These are phyloP conservation scores for Pyrus hybrid DNA, from an alignment of 331 rosid genomes.

Conservation along the genomic window DNA sequence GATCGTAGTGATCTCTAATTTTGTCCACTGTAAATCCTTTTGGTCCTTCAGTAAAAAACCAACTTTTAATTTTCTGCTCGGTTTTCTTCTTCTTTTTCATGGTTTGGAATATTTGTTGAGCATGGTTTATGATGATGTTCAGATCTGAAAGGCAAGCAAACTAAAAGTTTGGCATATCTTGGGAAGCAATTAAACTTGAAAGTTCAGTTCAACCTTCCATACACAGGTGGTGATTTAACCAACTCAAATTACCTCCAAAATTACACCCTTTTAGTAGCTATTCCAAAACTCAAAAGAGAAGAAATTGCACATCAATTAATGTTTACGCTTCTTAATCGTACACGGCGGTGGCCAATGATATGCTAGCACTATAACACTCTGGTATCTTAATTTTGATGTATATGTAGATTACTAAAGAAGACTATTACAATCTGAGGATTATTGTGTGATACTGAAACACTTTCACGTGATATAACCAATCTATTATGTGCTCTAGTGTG, in stretches of 20 bases:
- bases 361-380: neutral
- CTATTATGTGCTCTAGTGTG: no score
- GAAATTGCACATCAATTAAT: neutral
- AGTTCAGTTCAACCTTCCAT: neutral
- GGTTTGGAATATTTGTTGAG: neutral
- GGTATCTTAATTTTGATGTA: neutral
- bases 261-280: neutral
- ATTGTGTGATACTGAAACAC: no score
- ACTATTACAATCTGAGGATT: no score
- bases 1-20: no score
- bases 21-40: no score
- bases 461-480: no score
- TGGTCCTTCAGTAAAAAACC: no score
- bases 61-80: no score
- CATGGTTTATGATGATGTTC: neutral
- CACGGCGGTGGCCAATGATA: neutral
- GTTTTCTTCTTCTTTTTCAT: no score
- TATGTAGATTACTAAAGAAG: neutral
- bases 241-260: neutral
- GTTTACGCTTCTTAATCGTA: neutral
- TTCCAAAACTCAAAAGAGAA: neutral
- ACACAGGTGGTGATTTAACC: neutral
- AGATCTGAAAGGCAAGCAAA: constrained; percentile 5
- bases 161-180: neutral
- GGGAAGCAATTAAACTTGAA: neutral